phyloP scores from a whole-genome alignment of 306 rosid genomes.

The Dryas drummondii region DNA sequence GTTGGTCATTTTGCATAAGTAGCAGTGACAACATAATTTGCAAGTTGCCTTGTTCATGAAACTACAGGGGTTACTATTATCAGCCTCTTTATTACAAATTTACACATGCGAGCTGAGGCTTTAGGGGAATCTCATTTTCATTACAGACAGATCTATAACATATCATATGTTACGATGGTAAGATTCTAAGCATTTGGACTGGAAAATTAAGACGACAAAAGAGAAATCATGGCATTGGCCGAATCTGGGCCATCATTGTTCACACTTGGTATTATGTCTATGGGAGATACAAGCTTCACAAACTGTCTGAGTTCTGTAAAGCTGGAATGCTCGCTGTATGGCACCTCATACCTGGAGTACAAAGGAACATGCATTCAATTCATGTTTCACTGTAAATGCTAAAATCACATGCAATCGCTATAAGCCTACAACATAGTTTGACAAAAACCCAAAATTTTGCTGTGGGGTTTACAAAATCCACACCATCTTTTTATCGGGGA shows the following conservation, averaged over 20 bases:
- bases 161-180: no score
- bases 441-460: background rate
- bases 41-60: no score
- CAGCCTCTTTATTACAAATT: no score
- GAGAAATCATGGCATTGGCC: conserved; percentile 72
- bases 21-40: no score
- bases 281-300: conserved; percentile 70
- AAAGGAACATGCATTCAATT: background rate
- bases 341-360: conserved; percentile 77
- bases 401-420: background rate
- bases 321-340: conserved; percentile 94
- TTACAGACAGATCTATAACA: no score
- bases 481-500: background rate
- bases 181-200: no score
- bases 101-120: no score
- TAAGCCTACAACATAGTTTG: background rate
- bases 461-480: background rate
- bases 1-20: background rate
- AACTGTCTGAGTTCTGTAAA: conserved; percentile 80
- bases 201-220: conserved; percentile 49
- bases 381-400: no score
- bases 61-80: no score
- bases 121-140: no score
- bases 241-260: conserved; percentile 82
- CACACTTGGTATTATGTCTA: conserved; percentile 82